Evolutionary conservation across 2,329 filamentous ascomycete genomes (phyloP).

Genomic region (Dryadomyces quercus-mongolicae): DNA sequence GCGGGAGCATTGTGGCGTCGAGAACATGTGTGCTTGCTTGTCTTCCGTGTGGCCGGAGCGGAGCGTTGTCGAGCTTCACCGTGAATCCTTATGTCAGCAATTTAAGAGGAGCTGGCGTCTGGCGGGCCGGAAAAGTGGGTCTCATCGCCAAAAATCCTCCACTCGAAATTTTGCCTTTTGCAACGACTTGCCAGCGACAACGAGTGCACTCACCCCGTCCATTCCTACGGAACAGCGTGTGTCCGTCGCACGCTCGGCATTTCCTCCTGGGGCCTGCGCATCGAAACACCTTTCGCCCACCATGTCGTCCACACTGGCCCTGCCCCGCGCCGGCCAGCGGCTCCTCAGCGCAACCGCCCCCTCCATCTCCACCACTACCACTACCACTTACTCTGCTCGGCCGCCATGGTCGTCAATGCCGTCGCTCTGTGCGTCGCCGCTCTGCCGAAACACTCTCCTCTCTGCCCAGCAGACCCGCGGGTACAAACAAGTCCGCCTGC

Average conservation of each 20-base stretch:
- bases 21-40: background rate
- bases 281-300: background rate
- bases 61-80: background rate
- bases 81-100: too few relatives aligned
- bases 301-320: background rate
- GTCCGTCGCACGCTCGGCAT: background rate
- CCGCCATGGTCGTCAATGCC: background rate
- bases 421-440: too few relatives aligned
- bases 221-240: background rate
- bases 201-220: background rate
- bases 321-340: background rate
- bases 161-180: constrained; percentile 9
- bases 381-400: background rate
- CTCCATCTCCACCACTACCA: constrained; percentile 15
- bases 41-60: background rate
- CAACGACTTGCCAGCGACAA: background rate
- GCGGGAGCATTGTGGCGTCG: constrained; percentile 39
- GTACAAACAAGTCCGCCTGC: constrained; percentile 16
- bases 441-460: too few relatives aligned
- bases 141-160: background rate
- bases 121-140: constrained; percentile 1
- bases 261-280: background rate
- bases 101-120: too few relatives aligned
- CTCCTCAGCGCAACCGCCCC: background rate
- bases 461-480: constrained; percentile 1